These are phyloP conservation scores for Nicotiana attenuata DNA, from an alignment of 257 asterid genomes.

Conservation along the genomic window DNA sequence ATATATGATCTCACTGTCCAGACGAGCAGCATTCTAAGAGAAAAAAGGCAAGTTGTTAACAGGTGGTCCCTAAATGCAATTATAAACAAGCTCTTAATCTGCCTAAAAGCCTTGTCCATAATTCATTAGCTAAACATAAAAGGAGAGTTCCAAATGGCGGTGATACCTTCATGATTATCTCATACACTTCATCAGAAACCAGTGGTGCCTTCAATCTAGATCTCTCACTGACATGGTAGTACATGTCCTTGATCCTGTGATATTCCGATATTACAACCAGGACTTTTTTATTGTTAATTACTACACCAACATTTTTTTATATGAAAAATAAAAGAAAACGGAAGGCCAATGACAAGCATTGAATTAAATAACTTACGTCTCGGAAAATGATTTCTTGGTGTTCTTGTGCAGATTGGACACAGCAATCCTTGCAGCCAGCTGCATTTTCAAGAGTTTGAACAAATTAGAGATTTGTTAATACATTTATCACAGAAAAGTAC, in stretches of 20 bases:
- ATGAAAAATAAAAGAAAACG: not conserved
- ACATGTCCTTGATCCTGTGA: conserved; percentile 80
- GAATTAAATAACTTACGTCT: conserved; percentile 56
- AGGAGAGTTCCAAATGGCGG: not conserved
- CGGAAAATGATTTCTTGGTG: conserved; percentile 93
- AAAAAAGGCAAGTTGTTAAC: conserved; percentile 2
- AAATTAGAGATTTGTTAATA: not conserved
- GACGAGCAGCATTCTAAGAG: conserved; percentile 67
- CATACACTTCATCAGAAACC: conserved; percentile 86
- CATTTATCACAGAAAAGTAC: not conserved
- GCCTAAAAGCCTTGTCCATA: not conserved
- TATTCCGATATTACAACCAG: not conserved
- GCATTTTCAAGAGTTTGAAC: conserved; percentile 8
- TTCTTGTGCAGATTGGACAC: conserved; percentile 96
- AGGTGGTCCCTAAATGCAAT: not conserved
- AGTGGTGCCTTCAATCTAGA: conserved; percentile 76
- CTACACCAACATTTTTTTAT: not conserved
- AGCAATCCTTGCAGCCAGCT: conserved; percentile 99
- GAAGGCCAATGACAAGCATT: not conserved
- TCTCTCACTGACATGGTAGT: conserved; percentile 70
- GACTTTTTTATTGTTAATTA: not conserved
- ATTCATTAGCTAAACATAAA: not conserved
- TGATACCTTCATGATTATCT: conserved; percentile 74
- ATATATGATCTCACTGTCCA: conserved; percentile 92
- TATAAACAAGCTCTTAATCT: not conserved